Evolutionary conservation across 495 filamentous ascomycete genomes (phyloP), one percentile per base, ranked within the genome.

Genomic region (Xeromyces bisporus): DNA sequence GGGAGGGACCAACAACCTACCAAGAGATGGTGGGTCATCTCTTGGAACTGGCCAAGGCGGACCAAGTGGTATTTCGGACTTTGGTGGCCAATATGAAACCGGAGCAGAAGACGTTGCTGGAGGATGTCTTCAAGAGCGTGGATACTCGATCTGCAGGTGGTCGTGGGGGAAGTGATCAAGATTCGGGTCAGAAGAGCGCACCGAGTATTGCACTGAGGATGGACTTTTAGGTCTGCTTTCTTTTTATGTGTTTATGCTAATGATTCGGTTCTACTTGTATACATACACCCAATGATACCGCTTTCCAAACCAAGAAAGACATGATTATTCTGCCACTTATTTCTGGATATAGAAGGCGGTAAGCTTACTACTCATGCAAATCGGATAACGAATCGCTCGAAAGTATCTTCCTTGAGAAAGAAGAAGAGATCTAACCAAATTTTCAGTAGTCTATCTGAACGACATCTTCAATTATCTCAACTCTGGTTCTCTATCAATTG

Each of bases 121-220:
- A 96, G 56, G 76, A 77, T 38, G 75, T 93, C 6, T 71, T 96
- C 15, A 64, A 72, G 24, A 69, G 66, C 27, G 76, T 65, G 2
- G 59, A 58, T 7, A 42, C 48, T 18, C 51, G 41, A n/a, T 35
- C 59, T 4, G 33, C 46, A 18, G 46, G 45, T 4, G 43, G 32
- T 47, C 35, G 39, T 32, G 50, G 37, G 17, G 58, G 52, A 14
- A 50, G 46, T 38, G 48, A 46, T 17, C 53, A 54, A 14, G 55
- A 50, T 2, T 55, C 30, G 7, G 64, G 55, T 26, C 64, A 64
- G 20, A 70, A 61, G 36, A 71, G 44, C 27, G 65, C 75, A 53
- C 91, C 89, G 9, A 92, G 58, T 37, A 99, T 99, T 67, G 83
- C 83, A 31, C 47, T 99, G 51, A 82, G 87, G 63, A 85, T 96